phyloP scores from a whole-genome alignment of 345 rosid genomes.

The Orychophragmus violaceus region DNA sequence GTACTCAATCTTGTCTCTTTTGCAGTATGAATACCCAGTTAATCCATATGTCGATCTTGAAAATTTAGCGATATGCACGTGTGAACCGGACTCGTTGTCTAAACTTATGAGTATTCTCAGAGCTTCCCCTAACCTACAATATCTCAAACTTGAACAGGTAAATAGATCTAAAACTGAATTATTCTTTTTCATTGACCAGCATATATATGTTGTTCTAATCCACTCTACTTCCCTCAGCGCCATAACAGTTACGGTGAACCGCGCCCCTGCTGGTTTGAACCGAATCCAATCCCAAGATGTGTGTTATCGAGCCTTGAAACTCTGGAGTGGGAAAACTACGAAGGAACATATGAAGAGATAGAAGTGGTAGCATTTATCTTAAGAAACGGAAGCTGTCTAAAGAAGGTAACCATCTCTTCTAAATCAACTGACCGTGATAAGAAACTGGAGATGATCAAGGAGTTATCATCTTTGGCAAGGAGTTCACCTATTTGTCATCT shows the following conservation, averaged over 20 bases:
- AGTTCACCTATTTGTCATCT: background rate
- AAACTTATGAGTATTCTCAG: background rate
- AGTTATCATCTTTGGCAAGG: background rate
- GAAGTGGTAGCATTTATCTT: too few relatives aligned
- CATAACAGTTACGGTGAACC: rapidly evolving
- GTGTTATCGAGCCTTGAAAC: too few relatives aligned
- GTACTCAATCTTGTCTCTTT: background rate
- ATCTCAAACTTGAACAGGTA: background rate
- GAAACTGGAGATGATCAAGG: constrained; percentile 5
- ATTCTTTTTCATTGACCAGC: background rate
- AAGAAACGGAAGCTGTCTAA: too few relatives aligned
- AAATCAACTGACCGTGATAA: background rate
- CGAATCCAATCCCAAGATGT: too few relatives aligned
- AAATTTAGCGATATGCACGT: background rate
- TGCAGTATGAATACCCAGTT: background rate
- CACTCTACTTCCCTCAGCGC: background rate
- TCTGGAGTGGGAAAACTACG: too few relatives aligned
- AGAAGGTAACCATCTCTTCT: too few relatives aligned
- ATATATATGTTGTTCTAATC: background rate
- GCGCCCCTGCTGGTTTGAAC: too few relatives aligned
- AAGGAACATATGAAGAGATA: too few relatives aligned
- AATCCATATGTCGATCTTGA: too few relatives aligned
- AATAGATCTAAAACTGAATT: too few relatives aligned
- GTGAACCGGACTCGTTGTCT: background rate
- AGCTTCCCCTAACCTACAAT: background rate